phyloP scores from a whole-genome alignment of 441 rosid species.

The Bocquillonia castaneifolia region DNA sequence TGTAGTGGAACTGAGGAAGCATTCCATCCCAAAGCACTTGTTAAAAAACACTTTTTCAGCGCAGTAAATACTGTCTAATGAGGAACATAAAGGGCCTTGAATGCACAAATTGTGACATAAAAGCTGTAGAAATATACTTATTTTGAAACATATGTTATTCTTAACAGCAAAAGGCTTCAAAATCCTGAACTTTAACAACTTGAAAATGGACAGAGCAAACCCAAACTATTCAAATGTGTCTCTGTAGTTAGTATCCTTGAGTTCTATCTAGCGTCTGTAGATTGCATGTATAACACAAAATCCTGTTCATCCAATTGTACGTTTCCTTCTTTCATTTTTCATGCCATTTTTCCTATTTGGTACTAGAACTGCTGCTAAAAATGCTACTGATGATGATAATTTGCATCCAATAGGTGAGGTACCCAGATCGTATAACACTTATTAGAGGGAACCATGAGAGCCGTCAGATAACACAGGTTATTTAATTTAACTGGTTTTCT shows the following conservation, averaged over 20 bases:
- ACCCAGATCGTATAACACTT: conserved; percentile 89
- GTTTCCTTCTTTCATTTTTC: not conserved
- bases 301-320: conserved; percentile 8
- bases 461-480: conserved; percentile 92
- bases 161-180: not conserved
- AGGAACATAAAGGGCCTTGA: not conserved
- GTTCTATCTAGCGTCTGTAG: not conserved
- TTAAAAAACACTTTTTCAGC: not conserved
- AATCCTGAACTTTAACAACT: conserved; percentile 4
- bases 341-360: not conserved
- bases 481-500: conserved; percentile 12
- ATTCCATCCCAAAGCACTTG: not conserved
- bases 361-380: not conserved
- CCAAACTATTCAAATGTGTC: not conserved
- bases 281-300: not conserved
- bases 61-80: not conserved
- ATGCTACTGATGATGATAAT: conserved; percentile 1
- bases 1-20: not conserved
- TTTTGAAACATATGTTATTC: not conserved
- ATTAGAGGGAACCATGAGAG: conserved; percentile 94
- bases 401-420: conserved; percentile 59
- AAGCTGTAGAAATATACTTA: not conserved
- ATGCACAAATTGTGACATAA: not conserved
- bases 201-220: not conserved
- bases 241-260: too few relatives aligned